These are phyloP conservation scores for Penicillium fuscoglaucum DNA, from an alignment of 2,329 filamentous ascomycete species.

Conservation along the genomic window DNA sequence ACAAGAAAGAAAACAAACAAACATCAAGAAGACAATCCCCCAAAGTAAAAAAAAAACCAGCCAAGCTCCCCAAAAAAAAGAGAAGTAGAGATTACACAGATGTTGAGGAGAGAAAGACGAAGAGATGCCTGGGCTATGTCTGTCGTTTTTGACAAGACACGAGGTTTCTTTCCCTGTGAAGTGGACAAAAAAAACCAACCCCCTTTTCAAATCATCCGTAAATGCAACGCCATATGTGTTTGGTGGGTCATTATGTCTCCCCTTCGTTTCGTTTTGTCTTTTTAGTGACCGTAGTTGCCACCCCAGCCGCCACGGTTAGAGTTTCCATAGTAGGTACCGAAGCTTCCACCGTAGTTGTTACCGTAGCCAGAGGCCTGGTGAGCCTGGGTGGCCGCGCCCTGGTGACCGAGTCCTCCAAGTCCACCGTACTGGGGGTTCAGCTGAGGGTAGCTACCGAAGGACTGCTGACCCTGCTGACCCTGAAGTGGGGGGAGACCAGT, in stretches of 20 bases:
- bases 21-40: slow-evolving; percentile 22
- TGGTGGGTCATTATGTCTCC: slow-evolving; percentile 25
- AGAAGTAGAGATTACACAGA: slow-evolving; percentile 44
- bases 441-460: slow-evolving; percentile 58
- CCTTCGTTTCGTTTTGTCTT: slow-evolving; percentile 15
- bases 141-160: slow-evolving; percentile 15
- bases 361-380: slow-evolving; percentile 45
- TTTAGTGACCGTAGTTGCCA: slow-evolving; percentile 50
- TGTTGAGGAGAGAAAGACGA: slow-evolving; percentile 34
- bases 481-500: slow-evolving; percentile 56
- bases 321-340: slow-evolving; percentile 48
- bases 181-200: slow-evolving; percentile 18
- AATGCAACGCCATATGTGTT: slow-evolving; percentile 34
- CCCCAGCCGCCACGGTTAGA: slow-evolving; percentile 48
- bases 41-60: slow-evolving; percentile 29
- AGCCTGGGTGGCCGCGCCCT: slow-evolving; percentile 41
- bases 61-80: slow-evolving; percentile 38
- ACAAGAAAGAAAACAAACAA: slow-evolving; percentile 19
- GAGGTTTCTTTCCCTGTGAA: slow-evolving; percentile 8
- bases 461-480: slow-evolving; percentile 55
- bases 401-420: slow-evolving; percentile 46
- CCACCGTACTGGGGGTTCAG: slow-evolving; percentile 56
- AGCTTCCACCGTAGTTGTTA: slow-evolving; percentile 44
- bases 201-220: slow-evolving; percentile 26
- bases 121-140: slow-evolving; percentile 23